Evolutionary conservation across 2,329 filamentous ascomycete species (phyloP), one percentile per base, ranked within the genome.

Genomic region (Diplocarpon mali): DNA sequence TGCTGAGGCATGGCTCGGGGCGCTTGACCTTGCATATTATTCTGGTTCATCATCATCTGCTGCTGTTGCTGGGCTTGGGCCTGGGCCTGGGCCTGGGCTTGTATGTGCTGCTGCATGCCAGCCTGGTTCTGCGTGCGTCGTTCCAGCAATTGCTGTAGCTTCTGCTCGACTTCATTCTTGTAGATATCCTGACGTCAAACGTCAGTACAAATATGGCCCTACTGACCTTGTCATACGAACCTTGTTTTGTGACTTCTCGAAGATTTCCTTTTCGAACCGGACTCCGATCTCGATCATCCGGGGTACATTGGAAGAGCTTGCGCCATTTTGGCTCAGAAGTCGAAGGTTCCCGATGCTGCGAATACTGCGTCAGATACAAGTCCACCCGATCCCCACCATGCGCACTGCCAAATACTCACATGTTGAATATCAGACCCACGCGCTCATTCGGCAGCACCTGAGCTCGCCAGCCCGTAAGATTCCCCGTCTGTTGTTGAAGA

Each of bases 11-110:
- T 53, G 11, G 67, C 67, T 30, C 74, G 68, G 32, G 67, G 66
- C 64, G 76, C 70, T 50, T 73, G 68, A 11, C 64, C 66, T 47
- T 71, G 70, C 65, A 75, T 69, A 5, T 57, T 57, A 45, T 68
- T 70, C 44, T 70, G 70, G 46, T 67, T 73, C 66, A 76, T 69
- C 64, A 78, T 67, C 48, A 72, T 68, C 62, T 76, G 66, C 43
- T 72, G 64, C 48, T 35, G 56, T 20, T 47, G 49, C 42, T 76
- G 65, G 38, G 70, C 62, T 37, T 69, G 64, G 1, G 65, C 65
- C 44, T 66, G 65, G 16, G 60, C 60, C 48, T 58, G 57, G n/a
- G 53, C 55, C 40, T 61, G 58, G 13, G 59, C 59, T 36, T 66
- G 64, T 58, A 68, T 56, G 61, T 69, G 42, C 60, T 68, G 53